Percentiles rank a stretch among this genome's conserved stretches.
Evolutionary conservation across 1,139 yeast genomes (phyloP).

Genomic region (Debaryomycetaceae sp.): DNA sequence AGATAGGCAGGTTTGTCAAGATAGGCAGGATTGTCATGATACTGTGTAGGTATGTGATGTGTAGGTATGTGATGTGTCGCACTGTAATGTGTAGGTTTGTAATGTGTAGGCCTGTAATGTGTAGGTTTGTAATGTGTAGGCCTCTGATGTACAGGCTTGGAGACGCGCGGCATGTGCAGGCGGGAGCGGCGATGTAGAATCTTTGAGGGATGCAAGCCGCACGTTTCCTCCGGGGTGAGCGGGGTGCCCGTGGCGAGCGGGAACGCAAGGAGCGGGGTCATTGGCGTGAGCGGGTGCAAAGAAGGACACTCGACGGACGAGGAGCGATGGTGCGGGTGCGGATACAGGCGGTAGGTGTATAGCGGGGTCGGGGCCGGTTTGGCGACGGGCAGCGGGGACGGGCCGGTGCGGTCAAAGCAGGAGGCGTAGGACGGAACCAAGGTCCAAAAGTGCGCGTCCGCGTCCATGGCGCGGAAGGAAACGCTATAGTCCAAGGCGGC

Average conservation of each 20-base stretch:
- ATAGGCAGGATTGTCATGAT: too few relatives aligned
- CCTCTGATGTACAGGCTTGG: neutral
- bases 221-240: neutral
- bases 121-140: too few relatives aligned
- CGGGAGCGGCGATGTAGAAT: neutral
- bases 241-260: neutral
- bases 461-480: conserved; percentile 13
- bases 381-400: neutral
- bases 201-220: too few relatives aligned
- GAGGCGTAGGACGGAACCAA: neutral
- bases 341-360: too few relatives aligned
- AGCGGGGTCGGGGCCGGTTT: neutral
- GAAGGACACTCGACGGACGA: neutral
- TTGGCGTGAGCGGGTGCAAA: neutral
- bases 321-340: too few relatives aligned
- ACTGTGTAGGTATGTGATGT: too few relatives aligned
- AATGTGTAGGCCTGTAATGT: too few relatives aligned
- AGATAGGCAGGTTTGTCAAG: too few relatives aligned
- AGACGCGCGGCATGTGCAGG: neutral
- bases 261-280: neutral
- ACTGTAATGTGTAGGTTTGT: too few relatives aligned
- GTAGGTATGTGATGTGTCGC: too few relatives aligned
- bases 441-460: conserved; percentile 17
- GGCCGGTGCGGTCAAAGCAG: neutral
- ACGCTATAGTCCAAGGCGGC: conserved; percentile 19